These are phyloP conservation scores for Starmerella bacillaris DNA, from an alignment of 805 yeast species.

Conservation along the genomic window DNA sequence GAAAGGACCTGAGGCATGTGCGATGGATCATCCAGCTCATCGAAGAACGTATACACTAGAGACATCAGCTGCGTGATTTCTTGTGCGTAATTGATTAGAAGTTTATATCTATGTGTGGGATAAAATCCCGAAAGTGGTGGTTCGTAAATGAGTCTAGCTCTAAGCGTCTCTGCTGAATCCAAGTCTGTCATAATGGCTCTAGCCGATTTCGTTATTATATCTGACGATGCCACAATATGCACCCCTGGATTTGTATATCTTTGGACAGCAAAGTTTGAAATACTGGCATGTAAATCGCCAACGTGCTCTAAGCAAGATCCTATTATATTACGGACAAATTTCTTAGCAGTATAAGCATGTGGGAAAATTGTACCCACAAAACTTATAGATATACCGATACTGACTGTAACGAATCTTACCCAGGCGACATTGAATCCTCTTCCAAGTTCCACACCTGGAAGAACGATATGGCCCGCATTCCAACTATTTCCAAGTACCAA, in stretches of 20 bases:
- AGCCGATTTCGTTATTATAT: constrained; percentile 12
- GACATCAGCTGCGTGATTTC: constrained; percentile 19
- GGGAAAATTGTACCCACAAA: constrained; percentile 22
- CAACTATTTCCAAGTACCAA: constrained; percentile 23
- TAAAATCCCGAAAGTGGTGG: constrained; percentile 23
- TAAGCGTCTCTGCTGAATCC: constrained; percentile 13
- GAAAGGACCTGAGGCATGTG: constrained; percentile 14
- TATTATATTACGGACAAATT: constrained; percentile 18
- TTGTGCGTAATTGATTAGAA: constrained; percentile 16
- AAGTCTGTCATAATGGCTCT: constrained; percentile 13
- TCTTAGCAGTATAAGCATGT: constrained; percentile 20
- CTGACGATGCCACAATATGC: constrained; percentile 16
- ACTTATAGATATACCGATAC: constrained; percentile 20
- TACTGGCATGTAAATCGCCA: constrained; percentile 19
- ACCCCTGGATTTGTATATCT: constrained; percentile 14
- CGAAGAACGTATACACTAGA: constrained; percentile 18
- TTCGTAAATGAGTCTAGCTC: constrained; percentile 19
- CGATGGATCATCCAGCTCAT: constrained; percentile 16
- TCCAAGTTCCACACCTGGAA: constrained; percentile 14
- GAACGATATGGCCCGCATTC: constrained; percentile 15
- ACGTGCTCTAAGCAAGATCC: constrained; percentile 17
- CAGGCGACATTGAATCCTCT: constrained; percentile 22
- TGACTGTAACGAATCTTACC: constrained; percentile 22
- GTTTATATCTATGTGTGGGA: constrained; percentile 20
- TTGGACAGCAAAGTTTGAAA: constrained; percentile 20